Conservation (phyloP, 1,139 yeast genomes). For the Hanseniaspora uvarum region DNA sequence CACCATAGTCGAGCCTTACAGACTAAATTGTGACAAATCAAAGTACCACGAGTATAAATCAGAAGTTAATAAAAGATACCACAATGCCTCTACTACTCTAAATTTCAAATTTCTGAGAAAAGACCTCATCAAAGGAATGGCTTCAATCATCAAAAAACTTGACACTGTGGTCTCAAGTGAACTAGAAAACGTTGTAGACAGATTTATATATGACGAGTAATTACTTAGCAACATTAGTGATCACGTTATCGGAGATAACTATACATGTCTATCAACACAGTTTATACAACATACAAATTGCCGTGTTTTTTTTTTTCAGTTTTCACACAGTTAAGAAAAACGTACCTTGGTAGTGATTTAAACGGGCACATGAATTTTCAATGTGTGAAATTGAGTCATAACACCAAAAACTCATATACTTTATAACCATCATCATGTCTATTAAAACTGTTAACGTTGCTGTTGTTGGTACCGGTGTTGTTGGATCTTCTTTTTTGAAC, state of each 20-base stretch:
- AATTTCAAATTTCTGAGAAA: neutral
- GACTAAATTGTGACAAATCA: neutral
- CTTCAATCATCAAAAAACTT: neutral
- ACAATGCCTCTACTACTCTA: no score
- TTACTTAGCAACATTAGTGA: neutral
- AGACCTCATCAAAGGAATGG: neutral
- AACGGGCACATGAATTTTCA: neutral
- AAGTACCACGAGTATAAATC: neutral
- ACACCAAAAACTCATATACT: conserved; percentile 18
- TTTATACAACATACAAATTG: no score
- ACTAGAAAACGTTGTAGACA: neutral
- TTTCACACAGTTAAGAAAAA: neutral
- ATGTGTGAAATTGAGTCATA: neutral
- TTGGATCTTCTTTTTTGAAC: conserved; percentile 80
- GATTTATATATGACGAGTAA: neutral
- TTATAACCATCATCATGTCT: conserved; percentile 8
- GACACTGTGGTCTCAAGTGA: neutral
- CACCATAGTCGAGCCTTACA: neutral
- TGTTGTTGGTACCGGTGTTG: conserved; percentile 68
- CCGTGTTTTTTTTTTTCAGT: neutral
- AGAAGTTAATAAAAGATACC: neutral
- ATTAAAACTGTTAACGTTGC: conserved; percentile 36
- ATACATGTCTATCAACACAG: no score
- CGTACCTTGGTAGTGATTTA: neutral
- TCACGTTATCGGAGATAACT: neutral